Evolutionary conservation across 257 asterid species (phyloP).

Genomic region (Solanum peruvianum): DNA sequence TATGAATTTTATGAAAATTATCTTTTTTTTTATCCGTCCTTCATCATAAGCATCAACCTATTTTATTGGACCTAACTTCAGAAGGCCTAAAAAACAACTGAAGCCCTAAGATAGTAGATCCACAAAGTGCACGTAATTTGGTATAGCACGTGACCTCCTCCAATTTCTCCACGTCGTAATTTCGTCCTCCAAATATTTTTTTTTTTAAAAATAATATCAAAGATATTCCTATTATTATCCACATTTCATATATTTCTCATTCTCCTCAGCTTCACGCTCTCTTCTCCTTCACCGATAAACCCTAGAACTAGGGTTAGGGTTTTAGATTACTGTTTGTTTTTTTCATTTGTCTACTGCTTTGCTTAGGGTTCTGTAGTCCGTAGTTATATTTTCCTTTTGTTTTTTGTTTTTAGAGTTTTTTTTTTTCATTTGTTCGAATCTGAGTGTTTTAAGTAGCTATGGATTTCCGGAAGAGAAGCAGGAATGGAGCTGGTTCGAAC

Average conservation of each 20-base stretch:
- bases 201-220: neutral
- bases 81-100: neutral
- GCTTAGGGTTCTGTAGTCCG: neutral
- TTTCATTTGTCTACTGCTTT: neutral
- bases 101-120: neutral
- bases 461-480: constrained; percentile 22
- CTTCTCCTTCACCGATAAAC: neutral
- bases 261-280: neutral
- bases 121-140: neutral
- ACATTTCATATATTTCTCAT: neutral
- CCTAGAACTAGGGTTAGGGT: neutral
- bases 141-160: neutral
- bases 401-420: neutral
- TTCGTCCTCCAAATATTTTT: neutral
- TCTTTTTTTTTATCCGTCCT: neutral
- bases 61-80: neutral
- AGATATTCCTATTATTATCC: neutral
- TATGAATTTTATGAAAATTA: too few species aligned
- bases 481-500: constrained; percentile 10
- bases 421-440: neutral
- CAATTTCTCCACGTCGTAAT: neutral
- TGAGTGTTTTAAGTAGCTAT: neutral
- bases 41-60: neutral
- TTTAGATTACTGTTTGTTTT: neutral
- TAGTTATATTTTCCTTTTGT: too few species aligned